Evolutionary conservation across 2,329 filamentous ascomycete species (phyloP).

Genomic region (Colletotrichum tropicale): DNA sequence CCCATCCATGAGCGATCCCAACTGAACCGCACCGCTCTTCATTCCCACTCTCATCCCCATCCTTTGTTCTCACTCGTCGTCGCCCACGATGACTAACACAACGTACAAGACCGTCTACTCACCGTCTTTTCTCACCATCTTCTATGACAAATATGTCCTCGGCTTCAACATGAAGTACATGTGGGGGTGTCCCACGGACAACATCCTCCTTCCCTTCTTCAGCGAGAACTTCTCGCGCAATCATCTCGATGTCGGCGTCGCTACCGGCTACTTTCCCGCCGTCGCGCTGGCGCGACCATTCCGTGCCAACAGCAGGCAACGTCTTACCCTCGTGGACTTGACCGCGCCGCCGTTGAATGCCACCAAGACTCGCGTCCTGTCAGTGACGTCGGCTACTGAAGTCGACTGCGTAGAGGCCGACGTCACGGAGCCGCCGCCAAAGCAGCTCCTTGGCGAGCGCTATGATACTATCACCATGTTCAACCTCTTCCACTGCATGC

Average conservation of each 20-base stretch:
- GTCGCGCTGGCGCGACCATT: slow-evolving; percentile 25
- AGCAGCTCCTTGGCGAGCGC: slow-evolving; percentile 23
- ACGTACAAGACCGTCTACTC: slow-evolving; percentile 5
- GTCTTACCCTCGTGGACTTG: slow-evolving; percentile 40
- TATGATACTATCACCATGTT: slow-evolving; percentile 50
- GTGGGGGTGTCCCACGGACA: slow-evolving; percentile 37
- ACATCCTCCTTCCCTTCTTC: slow-evolving; percentile 37
- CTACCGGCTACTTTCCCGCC: slow-evolving; percentile 41
- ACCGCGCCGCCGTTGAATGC: slow-evolving; percentile 34
- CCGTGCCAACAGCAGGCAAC: slow-evolving; percentile 23
- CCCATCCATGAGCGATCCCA: neutral
- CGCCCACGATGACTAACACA: slow-evolving; percentile 1
- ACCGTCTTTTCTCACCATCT: slow-evolving; percentile 15
- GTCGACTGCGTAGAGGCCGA: slow-evolving; percentile 38
- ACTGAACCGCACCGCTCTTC: neutral
- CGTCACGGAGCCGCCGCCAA: slow-evolving; percentile 34
- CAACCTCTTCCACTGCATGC: slow-evolving; percentile 47
- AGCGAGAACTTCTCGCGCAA: slow-evolving; percentile 33
- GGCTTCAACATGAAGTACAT: slow-evolving; percentile 37
- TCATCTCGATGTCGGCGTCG: slow-evolving; percentile 46
- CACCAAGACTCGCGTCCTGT: slow-evolving; percentile 29
- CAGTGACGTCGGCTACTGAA: slow-evolving; percentile 20
- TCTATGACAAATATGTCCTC: slow-evolving; percentile 37
- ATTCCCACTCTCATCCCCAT: neutral
- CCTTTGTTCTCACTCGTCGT: neutral